Evolutionary conservation across 306 rosid species (phyloP).

Genomic region (Quercus dentata): DNA sequence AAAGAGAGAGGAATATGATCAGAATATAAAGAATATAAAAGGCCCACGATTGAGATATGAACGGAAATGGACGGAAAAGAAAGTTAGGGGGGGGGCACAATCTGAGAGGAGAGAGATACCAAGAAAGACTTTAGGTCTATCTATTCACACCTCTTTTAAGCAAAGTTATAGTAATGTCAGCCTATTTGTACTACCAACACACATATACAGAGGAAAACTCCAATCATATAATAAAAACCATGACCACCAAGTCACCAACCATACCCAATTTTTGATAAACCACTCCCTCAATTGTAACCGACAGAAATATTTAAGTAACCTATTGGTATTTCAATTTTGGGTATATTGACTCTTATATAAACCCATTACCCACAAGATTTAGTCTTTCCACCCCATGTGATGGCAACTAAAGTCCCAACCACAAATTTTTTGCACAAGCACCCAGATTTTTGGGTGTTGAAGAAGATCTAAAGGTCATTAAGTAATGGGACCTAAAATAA

Average conservation of each 20-base stretch:
- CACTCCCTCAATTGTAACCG: conserved; percentile 23
- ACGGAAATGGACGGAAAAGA: conserved; percentile 20
- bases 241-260: conserved; percentile 9
- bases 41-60: conserved; percentile 40
- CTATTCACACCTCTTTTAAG: conserved; percentile 49
- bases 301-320: conserved; percentile 33
- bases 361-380: not conserved
- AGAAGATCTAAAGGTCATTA: conserved; percentile 22
- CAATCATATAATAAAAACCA: not conserved
- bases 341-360: not conserved
- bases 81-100: conserved; percentile 25
- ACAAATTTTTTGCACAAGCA: too few relatives aligned
- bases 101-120: not conserved
- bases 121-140: conserved; percentile 36
- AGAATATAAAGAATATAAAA: conserved; percentile 30
- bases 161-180: conserved; percentile 30
- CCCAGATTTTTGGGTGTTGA: not conserved
- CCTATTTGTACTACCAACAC: conserved; percentile 16
- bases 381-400: conserved; percentile 15
- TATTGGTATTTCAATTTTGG: conserved; percentile 28
- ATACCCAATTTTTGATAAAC: not conserved
- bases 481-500: conserved; percentile 28
- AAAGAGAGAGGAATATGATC: conserved; percentile 28
- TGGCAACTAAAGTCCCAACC: conserved; percentile 15
- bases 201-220: conserved; percentile 14